A percentile compares a stretch with the other conserved stretches of the same genome.
These are phyloP conservation scores for Chlorokybus atmophyticus DNA, from an alignment of 139 green algal genomes.

Conservation along the genomic window DNA sequence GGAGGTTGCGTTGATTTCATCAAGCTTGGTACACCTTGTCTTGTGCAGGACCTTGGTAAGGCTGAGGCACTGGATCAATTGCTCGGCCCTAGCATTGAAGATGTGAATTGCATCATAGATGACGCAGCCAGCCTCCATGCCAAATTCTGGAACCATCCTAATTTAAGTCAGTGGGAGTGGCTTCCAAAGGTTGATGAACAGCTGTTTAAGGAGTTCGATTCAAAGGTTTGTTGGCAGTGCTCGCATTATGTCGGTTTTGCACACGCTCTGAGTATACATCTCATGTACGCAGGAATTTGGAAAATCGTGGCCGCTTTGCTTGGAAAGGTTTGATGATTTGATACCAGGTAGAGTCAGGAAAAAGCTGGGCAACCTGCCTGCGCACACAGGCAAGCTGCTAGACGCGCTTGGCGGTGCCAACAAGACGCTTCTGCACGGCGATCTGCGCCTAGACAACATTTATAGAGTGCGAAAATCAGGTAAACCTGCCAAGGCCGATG, in stretches of 20 bases:
- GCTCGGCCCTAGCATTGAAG: too few species aligned
- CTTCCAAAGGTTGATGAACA: slow-evolving; percentile 13
- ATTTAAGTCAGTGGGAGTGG: slow-evolving; percentile 9
- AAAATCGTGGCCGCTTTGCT: slow-evolving; percentile 3
- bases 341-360: background rate
- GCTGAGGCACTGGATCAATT: too few species aligned
- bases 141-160: slow-evolving; percentile 3
- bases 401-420: background rate
- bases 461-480: slow-evolving; percentile 1
- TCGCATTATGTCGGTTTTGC: too few species aligned
- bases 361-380: background rate
- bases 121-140: too few species aligned
- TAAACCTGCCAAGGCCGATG: background rate
- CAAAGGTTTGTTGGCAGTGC: too few species aligned
- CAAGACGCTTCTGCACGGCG: slow-evolving; percentile 11
- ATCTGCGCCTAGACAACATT: slow-evolving; percentile 14
- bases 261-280: too few species aligned
- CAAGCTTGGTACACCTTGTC: too few species aligned
- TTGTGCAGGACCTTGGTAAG: too few species aligned
- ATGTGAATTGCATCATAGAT: too few species aligned
- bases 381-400: background rate
- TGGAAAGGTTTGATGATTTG: slow-evolving; percentile 5
- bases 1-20: too few species aligned
- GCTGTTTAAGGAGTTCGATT: slow-evolving; percentile 12
- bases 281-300: too few species aligned